These are phyloP conservation scores for Alternaria ethzedia DNA, from an alignment of 2,329 filamentous ascomycete genomes.

Conservation along the genomic window DNA sequence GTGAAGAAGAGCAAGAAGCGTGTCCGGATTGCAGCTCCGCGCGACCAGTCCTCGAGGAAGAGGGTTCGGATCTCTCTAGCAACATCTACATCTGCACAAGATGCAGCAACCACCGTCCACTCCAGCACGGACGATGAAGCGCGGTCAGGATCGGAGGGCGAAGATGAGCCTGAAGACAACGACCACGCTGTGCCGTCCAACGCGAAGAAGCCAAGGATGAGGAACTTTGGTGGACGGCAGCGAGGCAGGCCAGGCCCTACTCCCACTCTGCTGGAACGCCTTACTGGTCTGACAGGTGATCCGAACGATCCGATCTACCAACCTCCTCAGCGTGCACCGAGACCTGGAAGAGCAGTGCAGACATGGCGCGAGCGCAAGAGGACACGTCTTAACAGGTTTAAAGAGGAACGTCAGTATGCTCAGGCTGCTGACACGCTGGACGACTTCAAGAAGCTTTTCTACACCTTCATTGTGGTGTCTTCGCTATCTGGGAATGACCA, in stretches of 20 bases:
- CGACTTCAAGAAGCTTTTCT: constrained; percentile 41
- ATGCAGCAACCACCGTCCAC: neutral
- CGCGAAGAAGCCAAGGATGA: constrained; percentile 10
- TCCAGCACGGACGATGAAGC: constrained; percentile 17
- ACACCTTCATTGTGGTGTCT: constrained; percentile 38
- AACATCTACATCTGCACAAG: neutral
- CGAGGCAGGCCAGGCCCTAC: constrained; percentile 9
- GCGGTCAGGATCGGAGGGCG: constrained; percentile 14
- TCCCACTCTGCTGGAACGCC: constrained; percentile 42
- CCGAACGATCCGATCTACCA: constrained; percentile 36
- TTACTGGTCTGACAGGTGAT: constrained; percentile 44
- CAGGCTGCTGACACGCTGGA: constrained; percentile 28
- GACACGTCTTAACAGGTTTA: constrained; percentile 11
- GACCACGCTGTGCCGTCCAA: neutral
- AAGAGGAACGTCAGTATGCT: constrained; percentile 21
- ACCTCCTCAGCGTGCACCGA: constrained; percentile 16
- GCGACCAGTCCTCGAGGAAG: constrained; percentile 16
- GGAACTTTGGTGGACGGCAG: constrained; percentile 7
- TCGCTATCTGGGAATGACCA: constrained; percentile 46
- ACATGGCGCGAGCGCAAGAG: constrained; percentile 25
- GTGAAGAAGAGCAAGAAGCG: constrained; percentile 25
- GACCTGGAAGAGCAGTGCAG: neutral
- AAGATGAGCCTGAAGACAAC: constrained; percentile 10
- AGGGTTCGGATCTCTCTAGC: constrained; percentile 6
- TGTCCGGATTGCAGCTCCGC: constrained; percentile 23